Conservation (phyloP, 1,284 basidiomycete species). For the Wolfiporia cocos region DNA sequence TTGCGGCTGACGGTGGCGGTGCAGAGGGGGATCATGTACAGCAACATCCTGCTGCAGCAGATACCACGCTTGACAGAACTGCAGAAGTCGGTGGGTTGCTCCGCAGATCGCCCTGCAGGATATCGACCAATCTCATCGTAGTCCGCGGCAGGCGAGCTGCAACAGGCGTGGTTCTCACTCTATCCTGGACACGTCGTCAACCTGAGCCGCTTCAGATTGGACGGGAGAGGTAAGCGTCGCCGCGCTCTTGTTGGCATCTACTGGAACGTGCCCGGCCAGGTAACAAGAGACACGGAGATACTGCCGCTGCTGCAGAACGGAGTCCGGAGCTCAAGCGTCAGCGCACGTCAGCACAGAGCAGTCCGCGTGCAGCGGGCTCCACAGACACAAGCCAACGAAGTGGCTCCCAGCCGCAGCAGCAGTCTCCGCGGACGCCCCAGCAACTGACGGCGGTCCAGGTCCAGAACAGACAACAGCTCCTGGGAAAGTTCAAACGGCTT, state of each 20-base stretch:
- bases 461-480: no score
- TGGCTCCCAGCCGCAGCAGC: background rate
- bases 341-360: slow-evolving; percentile 6
- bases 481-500: background rate
- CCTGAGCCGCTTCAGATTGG: slow-evolving; percentile 40
- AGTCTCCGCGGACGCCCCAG: background rate
- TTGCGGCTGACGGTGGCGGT: background rate
- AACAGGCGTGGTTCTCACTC: slow-evolving; percentile 52
- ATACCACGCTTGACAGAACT: slow-evolving; percentile 46
- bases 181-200: slow-evolving; percentile 38
- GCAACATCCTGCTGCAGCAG: slow-evolving; percentile 40
- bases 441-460: background rate
- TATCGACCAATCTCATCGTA: slow-evolving; percentile 15
- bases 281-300: slow-evolving; percentile 15
- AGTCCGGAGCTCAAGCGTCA: slow-evolving; percentile 23
- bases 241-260: background rate
- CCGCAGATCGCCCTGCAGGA: slow-evolving; percentile 1
- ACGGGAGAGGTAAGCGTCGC: slow-evolving; percentile 28
- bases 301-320: slow-evolving; percentile 8
- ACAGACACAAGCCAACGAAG: background rate
- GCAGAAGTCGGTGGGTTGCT: slow-evolving; percentile 39
- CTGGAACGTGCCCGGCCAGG: slow-evolving; percentile 6
- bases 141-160: slow-evolving; percentile 31
- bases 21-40: slow-evolving; percentile 59
- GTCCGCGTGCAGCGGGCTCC: background rate